Base-by-base conservation (phyloP, 768 basidiomycete genomes). In the Sporobolomyces phaffii region DNA sequence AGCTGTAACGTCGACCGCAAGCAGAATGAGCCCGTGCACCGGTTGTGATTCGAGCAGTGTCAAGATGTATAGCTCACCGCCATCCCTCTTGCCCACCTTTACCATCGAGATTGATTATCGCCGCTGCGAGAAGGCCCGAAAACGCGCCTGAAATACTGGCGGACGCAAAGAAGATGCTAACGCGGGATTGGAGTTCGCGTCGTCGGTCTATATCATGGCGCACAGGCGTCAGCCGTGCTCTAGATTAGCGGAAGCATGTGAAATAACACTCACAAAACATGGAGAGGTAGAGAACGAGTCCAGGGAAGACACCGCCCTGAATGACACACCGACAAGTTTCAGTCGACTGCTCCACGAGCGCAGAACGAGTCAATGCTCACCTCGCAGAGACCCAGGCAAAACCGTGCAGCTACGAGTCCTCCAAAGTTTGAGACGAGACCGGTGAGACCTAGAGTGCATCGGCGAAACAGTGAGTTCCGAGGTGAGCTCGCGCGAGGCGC, bases 401-500 rank as follows among this genome's bases (percentile, higher is more conserved):
- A 73, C 3, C 76, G 68, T 2, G 69, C 66, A 0, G 70, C 74
- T 9, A 76, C n/a, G 20, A 77, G 70, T 3, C 75, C 76, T 6
- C 51, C 43, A 47, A 74, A 75, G 29, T 36, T 66, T 26, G 57
- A 29, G 17, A 75, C 75, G 38, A 75, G 67, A 22, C 76, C 74
- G 49, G 84, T 78, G 13, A 84, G 80, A 14, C 82, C 52, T 60
- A 31, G 1, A 4, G 26, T 0, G 22, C n/a, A n/a, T n/a, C n/a
- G n/a, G n/a, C n/a, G n/a, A n/a, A n/a, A n/a, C n/a, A n/a, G n/a
- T n/a, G n/a, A n/a, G n/a, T n/a, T n/a, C n/a, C n/a, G n/a, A n/a
- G n/a, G n/a, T n/a, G n/a, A n/a, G n/a, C n/a, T n/a, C n/a, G n/a
- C n/a, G n/a, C n/a, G n/a, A n/a, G n/a, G n/a, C n/a, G n/a, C n/a